Conservation (phyloP, 2,329 filamentous ascomycete species). For the Achaetomium macrosporum region DNA sequence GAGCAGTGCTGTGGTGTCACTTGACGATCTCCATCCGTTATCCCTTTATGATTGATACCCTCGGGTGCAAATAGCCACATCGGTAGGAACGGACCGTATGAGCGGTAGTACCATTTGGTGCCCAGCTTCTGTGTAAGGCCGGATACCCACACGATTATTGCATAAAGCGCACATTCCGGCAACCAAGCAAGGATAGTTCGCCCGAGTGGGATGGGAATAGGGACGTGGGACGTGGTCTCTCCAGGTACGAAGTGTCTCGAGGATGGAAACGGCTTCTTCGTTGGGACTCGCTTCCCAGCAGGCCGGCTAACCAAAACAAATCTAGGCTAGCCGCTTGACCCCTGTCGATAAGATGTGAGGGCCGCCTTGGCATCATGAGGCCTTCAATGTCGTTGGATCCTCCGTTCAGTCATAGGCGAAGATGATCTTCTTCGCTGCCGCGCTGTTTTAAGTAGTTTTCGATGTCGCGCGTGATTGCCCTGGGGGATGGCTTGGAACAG, state of each 20-base stretch:
- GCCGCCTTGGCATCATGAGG: constrained; percentile 8
- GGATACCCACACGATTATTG: constrained; percentile 18
- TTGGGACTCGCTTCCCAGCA: background rate
- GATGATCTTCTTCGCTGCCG: background rate
- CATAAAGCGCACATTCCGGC: constrained; percentile 15
- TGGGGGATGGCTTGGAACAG: background rate
- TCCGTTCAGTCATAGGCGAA: background rate
- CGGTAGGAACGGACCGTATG: constrained; percentile 39
- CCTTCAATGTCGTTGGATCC: background rate
- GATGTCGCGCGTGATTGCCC: background rate
- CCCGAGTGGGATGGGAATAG: constrained; percentile 19
- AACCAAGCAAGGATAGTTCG: constrained; percentile 15
- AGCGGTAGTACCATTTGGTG: constrained; percentile 27
- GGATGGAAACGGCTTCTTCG: constrained; percentile 10
- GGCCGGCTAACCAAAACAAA: constrained; percentile 1
- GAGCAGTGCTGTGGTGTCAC: constrained; percentile 22
- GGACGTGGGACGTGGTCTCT: constrained; percentile 1
- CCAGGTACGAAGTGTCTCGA: background rate
- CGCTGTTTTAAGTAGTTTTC: background rate
- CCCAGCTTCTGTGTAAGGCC: constrained; percentile 17
- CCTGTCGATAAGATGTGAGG: constrained; percentile 16
- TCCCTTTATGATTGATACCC: constrained; percentile 27
- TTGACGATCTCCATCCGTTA: constrained; percentile 26
- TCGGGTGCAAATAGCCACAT: constrained; percentile 32
- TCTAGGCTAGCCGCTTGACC: constrained; percentile 7